These are phyloP conservation scores for Helianthus tuberosus DNA, from an alignment of 129 eudicot species.

Conservation along the genomic window DNA sequence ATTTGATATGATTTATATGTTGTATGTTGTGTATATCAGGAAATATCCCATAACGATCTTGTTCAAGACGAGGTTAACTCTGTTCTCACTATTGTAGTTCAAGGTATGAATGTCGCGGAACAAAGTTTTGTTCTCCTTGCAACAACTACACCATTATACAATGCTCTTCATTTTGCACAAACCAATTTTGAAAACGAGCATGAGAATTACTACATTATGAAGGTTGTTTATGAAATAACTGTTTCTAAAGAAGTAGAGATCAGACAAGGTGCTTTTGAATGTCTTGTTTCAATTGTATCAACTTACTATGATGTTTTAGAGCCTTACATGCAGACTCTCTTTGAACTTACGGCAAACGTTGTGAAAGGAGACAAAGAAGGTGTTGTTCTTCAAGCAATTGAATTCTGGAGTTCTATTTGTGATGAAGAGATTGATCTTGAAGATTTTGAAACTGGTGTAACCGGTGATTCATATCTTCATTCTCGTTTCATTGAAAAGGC, in stretches of 20 bases:
- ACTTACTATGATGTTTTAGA: conserved; percentile 77
- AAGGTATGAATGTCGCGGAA: no score
- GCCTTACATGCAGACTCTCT: conserved; percentile 80
- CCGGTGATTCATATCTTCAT: conserved; percentile 76
- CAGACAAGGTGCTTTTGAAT: conserved; percentile 83
- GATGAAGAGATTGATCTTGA: conserved; percentile 86
- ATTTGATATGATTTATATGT: no score
- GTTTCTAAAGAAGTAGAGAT: conserved; percentile 63
- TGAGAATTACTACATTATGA: no score
- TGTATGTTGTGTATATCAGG: no score
- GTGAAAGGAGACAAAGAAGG: conserved; percentile 85
- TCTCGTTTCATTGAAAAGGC: conserved; percentile 83
- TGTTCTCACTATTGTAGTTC: no score
- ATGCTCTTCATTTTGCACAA: no score
- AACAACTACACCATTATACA: no score
- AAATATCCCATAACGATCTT: no score
- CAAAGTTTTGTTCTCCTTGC: no score
- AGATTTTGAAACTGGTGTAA: conserved; percentile 75
- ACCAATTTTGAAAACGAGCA: no score
- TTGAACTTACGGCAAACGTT: conserved; percentile 80
- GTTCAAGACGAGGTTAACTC: no score
- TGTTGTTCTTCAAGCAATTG: conserved; percentile 89
- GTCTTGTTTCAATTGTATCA: conserved; percentile 85
- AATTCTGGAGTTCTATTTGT: conserved; percentile 93
- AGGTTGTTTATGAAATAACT: conserved; percentile 65